Percentiles rank a stretch among this genome's conserved stretches.
phyloP scores from a whole-genome alignment of 2,329 filamentous ascomycete genomes.

The Cadophora sp. region DNA sequence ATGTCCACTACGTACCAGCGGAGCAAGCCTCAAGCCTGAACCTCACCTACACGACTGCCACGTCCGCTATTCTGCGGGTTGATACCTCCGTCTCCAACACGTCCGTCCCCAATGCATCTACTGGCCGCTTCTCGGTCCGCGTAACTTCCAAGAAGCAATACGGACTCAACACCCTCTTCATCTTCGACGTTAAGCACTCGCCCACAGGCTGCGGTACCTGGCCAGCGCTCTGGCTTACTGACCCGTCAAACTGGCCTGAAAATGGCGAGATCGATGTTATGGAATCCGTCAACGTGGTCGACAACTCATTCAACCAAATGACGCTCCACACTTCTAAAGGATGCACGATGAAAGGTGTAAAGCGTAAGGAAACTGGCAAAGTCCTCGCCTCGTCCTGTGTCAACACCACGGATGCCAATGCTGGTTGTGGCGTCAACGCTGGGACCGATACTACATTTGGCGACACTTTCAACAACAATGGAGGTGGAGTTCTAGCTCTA shows the following conservation, averaged over 20 bases:
- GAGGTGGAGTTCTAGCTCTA: constrained; percentile 57
- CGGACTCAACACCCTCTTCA: constrained; percentile 59
- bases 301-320: constrained; percentile 50
- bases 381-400: constrained; percentile 55
- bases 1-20: constrained; percentile 52
- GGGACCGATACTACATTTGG: constrained; percentile 53
- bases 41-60: constrained; percentile 63
- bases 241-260: constrained; percentile 63
- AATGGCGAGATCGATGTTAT: constrained; percentile 66
- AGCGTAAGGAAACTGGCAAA: constrained; percentile 54
- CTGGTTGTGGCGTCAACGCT: constrained; percentile 52
- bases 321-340: constrained; percentile 55
- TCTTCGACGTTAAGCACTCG: constrained; percentile 65
- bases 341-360: constrained; percentile 49
- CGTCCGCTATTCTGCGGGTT: constrained; percentile 63
- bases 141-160: constrained; percentile 63
- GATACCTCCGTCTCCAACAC: constrained; percentile 62
- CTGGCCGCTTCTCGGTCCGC: constrained; percentile 51
- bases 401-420: constrained; percentile 48
- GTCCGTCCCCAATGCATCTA: constrained; percentile 61
- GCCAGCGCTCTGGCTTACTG: constrained; percentile 68
- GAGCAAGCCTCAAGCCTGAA: constrained; percentile 52
- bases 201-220: constrained; percentile 60
- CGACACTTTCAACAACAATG: constrained; percentile 56
- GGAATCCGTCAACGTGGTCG: constrained; percentile 54